Conservation (phyloP, 331 rosid species). For the Telfairia occidentalis region DNA sequence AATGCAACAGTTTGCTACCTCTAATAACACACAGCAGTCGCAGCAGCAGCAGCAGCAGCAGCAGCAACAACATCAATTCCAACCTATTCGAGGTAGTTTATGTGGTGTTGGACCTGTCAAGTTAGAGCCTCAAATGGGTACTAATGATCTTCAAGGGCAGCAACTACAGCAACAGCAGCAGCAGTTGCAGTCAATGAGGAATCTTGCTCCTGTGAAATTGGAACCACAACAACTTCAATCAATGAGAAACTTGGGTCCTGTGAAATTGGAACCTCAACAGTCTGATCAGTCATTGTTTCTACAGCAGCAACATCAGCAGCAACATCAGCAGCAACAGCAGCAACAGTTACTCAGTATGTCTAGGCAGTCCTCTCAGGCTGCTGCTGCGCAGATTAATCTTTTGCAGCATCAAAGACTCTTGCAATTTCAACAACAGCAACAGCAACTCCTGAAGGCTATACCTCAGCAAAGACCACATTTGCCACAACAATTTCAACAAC, state of each 20-base stretch:
- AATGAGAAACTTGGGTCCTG: constrained; percentile 8
- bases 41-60: constrained; percentile 56
- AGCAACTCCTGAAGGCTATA: constrained; percentile 60
- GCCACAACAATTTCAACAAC: constrained; percentile 76
- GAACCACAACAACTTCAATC: constrained; percentile 11
- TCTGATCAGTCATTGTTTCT: constrained; percentile 64
- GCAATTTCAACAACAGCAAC: constrained; percentile 86
- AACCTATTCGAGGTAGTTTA: constrained; percentile 51
- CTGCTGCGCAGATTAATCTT: constrained; percentile 67
- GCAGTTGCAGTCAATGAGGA: constrained; percentile 21
- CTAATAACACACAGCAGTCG: constrained; percentile 19
- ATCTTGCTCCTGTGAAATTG: constrained; percentile 7
- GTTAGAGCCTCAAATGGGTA: constrained; percentile 53
- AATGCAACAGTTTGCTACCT: constrained; percentile 53
- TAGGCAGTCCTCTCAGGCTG: constrained; percentile 67
- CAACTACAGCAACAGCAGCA: constrained; percentile 43
- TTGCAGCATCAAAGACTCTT: constrained; percentile 54
- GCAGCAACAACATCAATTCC: constrained; percentile 64
- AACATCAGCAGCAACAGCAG: constrained; percentile 22
- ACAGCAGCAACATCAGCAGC: constrained; percentile 52
- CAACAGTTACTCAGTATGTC: constrained; percentile 63
- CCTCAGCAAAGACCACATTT: constrained; percentile 73
- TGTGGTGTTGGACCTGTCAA: constrained; percentile 64
- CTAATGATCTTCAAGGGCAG: constrained; percentile 63
- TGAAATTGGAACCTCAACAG: constrained; percentile 16